Evolutionary conservation across 352 stramenopile genomes (phyloP).

Genomic region (Phytophthora pseudosyringae): DNA sequence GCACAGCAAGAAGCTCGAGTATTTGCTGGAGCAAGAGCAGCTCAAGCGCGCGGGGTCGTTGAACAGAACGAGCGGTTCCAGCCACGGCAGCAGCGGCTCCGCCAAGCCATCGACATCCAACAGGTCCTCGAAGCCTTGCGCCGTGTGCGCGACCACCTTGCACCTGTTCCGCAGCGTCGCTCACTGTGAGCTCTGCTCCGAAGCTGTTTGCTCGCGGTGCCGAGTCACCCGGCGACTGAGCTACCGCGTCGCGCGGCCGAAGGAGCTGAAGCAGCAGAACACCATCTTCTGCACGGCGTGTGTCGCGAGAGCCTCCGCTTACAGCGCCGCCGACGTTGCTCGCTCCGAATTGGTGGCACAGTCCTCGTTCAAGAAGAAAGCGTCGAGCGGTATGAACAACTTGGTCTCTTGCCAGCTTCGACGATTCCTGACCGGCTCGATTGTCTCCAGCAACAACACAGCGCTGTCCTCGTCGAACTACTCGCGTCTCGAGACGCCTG

Average conservation of each 20-base stretch:
- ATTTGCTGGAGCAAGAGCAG: constrained; percentile 44
- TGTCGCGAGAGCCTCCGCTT: constrained; percentile 40
- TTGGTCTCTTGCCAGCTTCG: constrained; percentile 28
- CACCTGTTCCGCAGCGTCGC: constrained; percentile 38
- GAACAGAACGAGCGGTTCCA: constrained; percentile 21
- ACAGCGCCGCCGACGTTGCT: constrained; percentile 47
- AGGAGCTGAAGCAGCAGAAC: constrained; percentile 46
- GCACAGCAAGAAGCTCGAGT: constrained; percentile 72
- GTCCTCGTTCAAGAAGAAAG: constrained; percentile 11
- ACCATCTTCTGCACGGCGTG: constrained; percentile 62
- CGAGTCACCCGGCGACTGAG: constrained; percentile 49
- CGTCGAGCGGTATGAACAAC: constrained; percentile 31
- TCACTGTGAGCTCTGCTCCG: constrained; percentile 45
- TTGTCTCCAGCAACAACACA: constrained; percentile 23
- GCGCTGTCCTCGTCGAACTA: constrained; percentile 22
- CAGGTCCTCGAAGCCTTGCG: constrained; percentile 23
- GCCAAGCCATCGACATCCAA: constrained; percentile 3
- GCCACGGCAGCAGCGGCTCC: constrained; percentile 19
- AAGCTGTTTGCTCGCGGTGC: constrained; percentile 45
- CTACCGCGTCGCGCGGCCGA: constrained; percentile 43
- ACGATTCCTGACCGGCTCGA: constrained; percentile 21
- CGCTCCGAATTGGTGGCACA: constrained; percentile 39
- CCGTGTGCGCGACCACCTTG: constrained; percentile 32
- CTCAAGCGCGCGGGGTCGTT: constrained; percentile 19
- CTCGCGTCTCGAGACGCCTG: constrained; percentile 16